A percentile compares a stretch with the other conserved stretches of the same genome.
Evolutionary conservation across 177 flowering plant species (phyloP).

Genomic region (Tripterygium wilfordii): DNA sequence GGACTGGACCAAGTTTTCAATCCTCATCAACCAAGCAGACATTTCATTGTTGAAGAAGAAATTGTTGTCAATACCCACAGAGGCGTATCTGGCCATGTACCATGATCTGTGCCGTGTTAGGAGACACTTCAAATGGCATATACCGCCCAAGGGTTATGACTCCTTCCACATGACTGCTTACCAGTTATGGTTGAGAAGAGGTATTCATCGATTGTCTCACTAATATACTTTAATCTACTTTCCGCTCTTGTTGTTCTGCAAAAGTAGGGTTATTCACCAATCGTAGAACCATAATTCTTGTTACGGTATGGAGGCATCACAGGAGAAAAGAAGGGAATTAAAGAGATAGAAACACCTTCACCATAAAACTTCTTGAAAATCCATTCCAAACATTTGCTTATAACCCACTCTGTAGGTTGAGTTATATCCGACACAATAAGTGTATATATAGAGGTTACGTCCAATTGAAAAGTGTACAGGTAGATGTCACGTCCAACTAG

Average conservation of each 20-base stretch:
- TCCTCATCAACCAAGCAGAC: slow-evolving; percentile 34
- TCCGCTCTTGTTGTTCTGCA: background rate
- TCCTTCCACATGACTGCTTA: slow-evolving; percentile 51
- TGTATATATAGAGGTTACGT: too few species aligned
- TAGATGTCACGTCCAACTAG: too few species aligned
- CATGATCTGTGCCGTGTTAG: slow-evolving; percentile 32
- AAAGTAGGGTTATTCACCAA: background rate
- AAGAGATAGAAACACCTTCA: too few species aligned
- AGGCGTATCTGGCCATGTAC: slow-evolving; percentile 30
- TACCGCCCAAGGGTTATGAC: slow-evolving; percentile 34
- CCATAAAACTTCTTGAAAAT: too few species aligned
- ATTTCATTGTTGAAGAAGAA: slow-evolving; percentile 23
- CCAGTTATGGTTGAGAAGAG: slow-evolving; percentile 51
- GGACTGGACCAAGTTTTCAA: slow-evolving; percentile 53
- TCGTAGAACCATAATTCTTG: background rate
- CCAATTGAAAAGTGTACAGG: too few species aligned
- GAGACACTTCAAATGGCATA: slow-evolving; percentile 46
- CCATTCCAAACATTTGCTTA: too few species aligned
- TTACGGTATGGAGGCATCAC: too few species aligned
- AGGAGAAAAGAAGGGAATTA: too few species aligned
- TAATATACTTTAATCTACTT: background rate
- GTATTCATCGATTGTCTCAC: slow-evolving; percentile 8
- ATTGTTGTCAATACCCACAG: slow-evolving; percentile 24
- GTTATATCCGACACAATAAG: too few species aligned
- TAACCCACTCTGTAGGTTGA: too few species aligned